Conservation (phyloP, 176 grass and related monocot genomes). For the Themeda triandra region DNA sequence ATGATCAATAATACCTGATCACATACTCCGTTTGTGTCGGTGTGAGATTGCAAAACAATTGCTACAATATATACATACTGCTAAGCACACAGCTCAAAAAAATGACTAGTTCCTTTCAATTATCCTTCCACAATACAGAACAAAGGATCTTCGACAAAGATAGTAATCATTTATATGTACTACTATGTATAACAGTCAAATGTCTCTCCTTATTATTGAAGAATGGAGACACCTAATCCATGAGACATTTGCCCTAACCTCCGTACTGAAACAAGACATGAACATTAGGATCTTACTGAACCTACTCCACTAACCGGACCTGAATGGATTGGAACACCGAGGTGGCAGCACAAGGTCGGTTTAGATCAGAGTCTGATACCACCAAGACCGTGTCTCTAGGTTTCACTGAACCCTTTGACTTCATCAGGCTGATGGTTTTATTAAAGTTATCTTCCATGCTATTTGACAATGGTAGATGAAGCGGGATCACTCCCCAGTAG, state of each 20-base stretch:
- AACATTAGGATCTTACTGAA: neutral
- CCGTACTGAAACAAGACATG: neutral
- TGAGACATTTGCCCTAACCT: neutral
- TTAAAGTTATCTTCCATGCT: conserved; percentile 58
- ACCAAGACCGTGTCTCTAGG: conserved; percentile 54
- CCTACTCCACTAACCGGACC: conserved; percentile 47
- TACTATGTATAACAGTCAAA: neutral
- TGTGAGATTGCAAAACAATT: too few relatives aligned
- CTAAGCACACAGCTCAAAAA: neutral
- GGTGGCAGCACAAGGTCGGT: conserved; percentile 28
- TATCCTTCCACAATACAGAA: neutral
- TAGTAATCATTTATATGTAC: neutral
- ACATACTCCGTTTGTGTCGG: too few relatives aligned
- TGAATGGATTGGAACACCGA: conserved; percentile 59
- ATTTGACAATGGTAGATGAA: conserved; percentile 39
- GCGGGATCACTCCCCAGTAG: conserved; percentile 61
- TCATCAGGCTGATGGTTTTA: conserved; percentile 43
- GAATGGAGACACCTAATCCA: neutral
- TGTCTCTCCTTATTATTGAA: neutral
- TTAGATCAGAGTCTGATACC: conserved; percentile 55
- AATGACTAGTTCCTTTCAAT: neutral
- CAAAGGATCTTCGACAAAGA: neutral
- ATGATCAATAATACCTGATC: too few relatives aligned
- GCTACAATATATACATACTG: neutral
- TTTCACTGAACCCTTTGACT: conserved; percentile 47